Percentiles rank a stretch among this genome's conserved stretches.
These are phyloP conservation scores for Bauhinia variegata DNA, from an alignment of 306 rosid species.

Conservation along the genomic window DNA sequence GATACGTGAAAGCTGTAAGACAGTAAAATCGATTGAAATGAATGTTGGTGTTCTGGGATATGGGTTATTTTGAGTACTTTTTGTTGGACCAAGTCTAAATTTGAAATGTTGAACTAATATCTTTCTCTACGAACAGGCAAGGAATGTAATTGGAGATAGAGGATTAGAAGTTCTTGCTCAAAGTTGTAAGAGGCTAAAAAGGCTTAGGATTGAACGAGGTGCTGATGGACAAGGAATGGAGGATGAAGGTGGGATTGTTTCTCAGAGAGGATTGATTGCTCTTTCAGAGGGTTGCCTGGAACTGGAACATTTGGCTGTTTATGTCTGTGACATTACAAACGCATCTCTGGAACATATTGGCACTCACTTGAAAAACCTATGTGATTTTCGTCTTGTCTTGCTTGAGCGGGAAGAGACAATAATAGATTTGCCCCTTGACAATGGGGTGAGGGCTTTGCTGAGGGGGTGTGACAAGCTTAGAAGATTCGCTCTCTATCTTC, in stretches of 20 bases:
- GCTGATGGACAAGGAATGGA: slow-evolving; percentile 92
- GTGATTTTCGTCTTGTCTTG: slow-evolving; percentile 89
- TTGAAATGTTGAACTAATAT: slow-evolving; percentile 25
- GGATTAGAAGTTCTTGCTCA: slow-evolving; percentile 88
- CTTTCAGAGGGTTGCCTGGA: slow-evolving; percentile 88
- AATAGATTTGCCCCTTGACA: slow-evolving; percentile 89
- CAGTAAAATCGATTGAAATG: slow-evolving; percentile 8
- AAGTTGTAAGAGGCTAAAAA: slow-evolving; percentile 71
- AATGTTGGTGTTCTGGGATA: slow-evolving; percentile 14
- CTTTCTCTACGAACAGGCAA: slow-evolving; percentile 62
- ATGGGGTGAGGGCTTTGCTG: slow-evolving; percentile 82
- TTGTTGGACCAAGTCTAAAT: slow-evolving; percentile 14
- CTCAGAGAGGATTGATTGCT: slow-evolving; percentile 90
- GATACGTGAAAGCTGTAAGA: slow-evolving; percentile 11
- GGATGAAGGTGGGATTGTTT: slow-evolving; percentile 86
- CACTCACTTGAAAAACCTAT: slow-evolving; percentile 69
- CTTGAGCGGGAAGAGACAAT: slow-evolving; percentile 76
- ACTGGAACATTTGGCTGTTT: slow-evolving; percentile 83
- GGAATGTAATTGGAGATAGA: slow-evolving; percentile 95
- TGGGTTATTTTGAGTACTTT: slow-evolving; percentile 25
- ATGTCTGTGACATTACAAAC: slow-evolving; percentile 88
- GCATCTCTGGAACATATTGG: slow-evolving; percentile 74
- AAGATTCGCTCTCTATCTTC: slow-evolving; percentile 88
- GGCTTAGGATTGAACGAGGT: slow-evolving; percentile 92
- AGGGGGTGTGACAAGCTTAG: slow-evolving; percentile 82